These are phyloP conservation scores for Ilex paraguariensis DNA, from an alignment of 305 asterid genomes.

Conservation along the genomic window DNA sequence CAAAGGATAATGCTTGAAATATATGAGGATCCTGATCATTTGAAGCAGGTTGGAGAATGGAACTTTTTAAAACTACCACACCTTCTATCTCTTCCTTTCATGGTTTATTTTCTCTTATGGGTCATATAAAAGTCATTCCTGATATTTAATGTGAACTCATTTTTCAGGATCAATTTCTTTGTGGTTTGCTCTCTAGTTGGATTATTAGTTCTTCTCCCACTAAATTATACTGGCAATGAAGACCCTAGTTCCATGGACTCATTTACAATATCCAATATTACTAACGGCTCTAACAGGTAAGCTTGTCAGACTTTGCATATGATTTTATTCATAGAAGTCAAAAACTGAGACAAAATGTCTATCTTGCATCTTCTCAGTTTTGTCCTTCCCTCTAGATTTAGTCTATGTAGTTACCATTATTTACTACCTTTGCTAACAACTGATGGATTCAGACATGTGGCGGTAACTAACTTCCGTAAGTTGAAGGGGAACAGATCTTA, in stretches of 20 bases:
- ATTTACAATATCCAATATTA: constrained; percentile 75
- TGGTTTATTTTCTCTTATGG: neutral
- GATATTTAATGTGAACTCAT: neutral
- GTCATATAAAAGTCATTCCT: no score
- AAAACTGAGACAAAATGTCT: neutral
- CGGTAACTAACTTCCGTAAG: no score
- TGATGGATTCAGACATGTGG: no score
- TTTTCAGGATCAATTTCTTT: constrained; percentile 82
- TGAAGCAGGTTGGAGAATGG: no score
- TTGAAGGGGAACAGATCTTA: no score
- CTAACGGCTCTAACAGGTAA: constrained; percentile 75
- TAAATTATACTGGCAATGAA: constrained; percentile 56
- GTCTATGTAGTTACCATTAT: neutral
- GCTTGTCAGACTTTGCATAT: neutral
- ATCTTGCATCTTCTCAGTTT: neutral
- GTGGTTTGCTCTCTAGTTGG: constrained; percentile 69
- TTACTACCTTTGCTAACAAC: no score
- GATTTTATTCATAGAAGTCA: neutral
- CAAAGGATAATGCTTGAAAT: no score
- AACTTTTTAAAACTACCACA: no score
- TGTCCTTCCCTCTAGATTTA: neutral
- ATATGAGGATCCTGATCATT: no score
- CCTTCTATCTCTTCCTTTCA: neutral
- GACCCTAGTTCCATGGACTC: constrained; percentile 58
- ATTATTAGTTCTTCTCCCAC: constrained; percentile 58